phyloP scores from a whole-genome alignment of 306 rosid species.

The Biancaea sappan region DNA sequence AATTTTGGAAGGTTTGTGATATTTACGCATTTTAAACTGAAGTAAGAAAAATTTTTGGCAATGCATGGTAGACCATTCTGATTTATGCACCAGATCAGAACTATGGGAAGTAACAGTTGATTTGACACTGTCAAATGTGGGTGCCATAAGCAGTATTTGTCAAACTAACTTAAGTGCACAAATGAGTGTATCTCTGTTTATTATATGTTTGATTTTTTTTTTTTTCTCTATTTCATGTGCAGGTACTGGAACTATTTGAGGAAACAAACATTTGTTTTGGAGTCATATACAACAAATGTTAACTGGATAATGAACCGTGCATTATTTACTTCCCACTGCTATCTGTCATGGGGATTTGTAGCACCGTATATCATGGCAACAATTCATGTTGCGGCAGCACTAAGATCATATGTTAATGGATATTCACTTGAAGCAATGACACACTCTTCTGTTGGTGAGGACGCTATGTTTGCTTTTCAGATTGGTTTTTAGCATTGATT shows the following conservation, averaged over 20 bases:
- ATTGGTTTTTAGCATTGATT: constrained; percentile 47
- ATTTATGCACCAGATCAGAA: background rate
- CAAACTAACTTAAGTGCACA: background rate
- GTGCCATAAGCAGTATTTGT: background rate
- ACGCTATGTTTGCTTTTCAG: constrained; percentile 45
- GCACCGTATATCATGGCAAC: constrained; percentile 75
- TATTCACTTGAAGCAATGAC: constrained; percentile 61
- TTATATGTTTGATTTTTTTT: constrained; percentile 32
- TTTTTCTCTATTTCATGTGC: constrained; percentile 32
- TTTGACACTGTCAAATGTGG: background rate
- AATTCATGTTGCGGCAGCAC: constrained; percentile 72
- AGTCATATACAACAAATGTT: constrained; percentile 79
- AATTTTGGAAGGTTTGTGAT: constrained; percentile 81
- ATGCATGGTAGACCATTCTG: background rate
- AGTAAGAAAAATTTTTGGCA: background rate
- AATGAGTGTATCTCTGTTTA: constrained; percentile 10
- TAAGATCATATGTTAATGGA: constrained; percentile 57
- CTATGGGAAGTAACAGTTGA: background rate
- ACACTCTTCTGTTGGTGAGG: constrained; percentile 72
- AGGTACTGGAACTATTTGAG: constrained; percentile 99
- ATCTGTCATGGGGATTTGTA: constrained; percentile 94
- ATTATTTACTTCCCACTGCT: constrained; percentile 75
- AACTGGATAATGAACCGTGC: constrained; percentile 97
- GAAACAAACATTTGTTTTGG: constrained; percentile 97
- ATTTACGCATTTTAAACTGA: constrained; percentile 20